A percentile compares a stretch with the other conserved stretches of the same genome.
phyloP scores from a whole-genome alignment of 1,284 basidiomycete genomes.

The Rhodofomes roseus region DNA sequence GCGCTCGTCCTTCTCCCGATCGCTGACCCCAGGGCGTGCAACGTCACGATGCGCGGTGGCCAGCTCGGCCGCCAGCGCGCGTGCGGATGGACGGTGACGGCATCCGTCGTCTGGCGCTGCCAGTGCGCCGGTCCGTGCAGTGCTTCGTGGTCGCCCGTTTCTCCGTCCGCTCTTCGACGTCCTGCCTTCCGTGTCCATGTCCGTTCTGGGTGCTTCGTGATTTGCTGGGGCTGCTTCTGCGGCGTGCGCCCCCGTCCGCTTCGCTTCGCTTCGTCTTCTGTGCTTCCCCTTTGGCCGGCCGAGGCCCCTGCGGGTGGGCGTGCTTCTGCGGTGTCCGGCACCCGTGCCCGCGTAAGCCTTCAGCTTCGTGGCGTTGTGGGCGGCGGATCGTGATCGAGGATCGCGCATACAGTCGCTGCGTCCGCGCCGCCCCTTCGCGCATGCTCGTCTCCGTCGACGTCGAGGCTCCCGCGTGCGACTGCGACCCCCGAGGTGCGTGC shows the following conservation, averaged over 20 bases:
- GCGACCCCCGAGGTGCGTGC: too few species aligned
- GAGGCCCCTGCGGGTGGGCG: background rate
- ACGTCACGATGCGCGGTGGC: background rate
- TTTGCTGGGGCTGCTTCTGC: background rate
- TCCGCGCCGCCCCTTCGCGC: too few species aligned
- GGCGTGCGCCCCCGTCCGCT: background rate
- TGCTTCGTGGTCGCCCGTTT: too few species aligned
- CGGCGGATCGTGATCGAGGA: background rate
- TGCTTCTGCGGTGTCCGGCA: background rate
- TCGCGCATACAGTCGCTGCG: background rate
- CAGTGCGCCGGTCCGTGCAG: background rate
- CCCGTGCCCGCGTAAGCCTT: too few species aligned
- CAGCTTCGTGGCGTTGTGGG: too few species aligned
- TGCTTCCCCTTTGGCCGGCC: background rate
- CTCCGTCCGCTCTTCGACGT: background rate
- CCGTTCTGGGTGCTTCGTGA: background rate
- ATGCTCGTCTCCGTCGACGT: too few species aligned
- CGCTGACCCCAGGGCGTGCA: background rate
- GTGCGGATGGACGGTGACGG: background rate
- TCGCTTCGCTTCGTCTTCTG: background rate
- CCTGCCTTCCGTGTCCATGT: background rate
- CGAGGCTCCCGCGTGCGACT: too few species aligned
- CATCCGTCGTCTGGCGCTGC: background rate
- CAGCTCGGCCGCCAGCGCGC: too few species aligned
- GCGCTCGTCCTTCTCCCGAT: background rate